phyloP scores from a whole-genome alignment of 257 asterid species.

The Ajuga chamaepitys region DNA sequence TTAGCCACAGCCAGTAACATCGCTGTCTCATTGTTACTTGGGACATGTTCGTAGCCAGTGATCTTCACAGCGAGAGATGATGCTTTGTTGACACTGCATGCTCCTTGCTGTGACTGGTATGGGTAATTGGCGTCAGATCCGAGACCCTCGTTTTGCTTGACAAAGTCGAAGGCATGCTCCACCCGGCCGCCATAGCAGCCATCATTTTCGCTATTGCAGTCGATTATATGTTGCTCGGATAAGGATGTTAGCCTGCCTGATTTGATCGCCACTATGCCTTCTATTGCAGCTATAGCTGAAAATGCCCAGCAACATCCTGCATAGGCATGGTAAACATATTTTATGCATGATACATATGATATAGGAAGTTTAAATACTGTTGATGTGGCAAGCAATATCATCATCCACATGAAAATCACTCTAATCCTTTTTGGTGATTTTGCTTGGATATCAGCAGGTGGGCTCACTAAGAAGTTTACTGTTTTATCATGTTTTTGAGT shows the following conservation, averaged over 20 bases:
- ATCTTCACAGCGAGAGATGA: conserved; percentile 12
- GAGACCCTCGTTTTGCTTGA: conserved; percentile 10
- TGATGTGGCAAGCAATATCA: too few relatives aligned
- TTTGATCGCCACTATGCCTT: conserved; percentile 19
- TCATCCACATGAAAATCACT: too few relatives aligned
- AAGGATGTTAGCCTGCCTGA: conserved; percentile 13
- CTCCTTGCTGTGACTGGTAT: conserved; percentile 2
- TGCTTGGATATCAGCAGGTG: too few relatives aligned
- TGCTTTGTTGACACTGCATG: conserved; percentile 2
- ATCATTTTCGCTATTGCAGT: conserved; percentile 15
- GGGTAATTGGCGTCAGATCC: conserved; percentile 23
- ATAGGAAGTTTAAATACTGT: too few relatives aligned
- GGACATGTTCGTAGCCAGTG: conserved; percentile 3
- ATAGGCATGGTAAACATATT: not conserved
- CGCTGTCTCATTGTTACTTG: conserved; percentile 1
- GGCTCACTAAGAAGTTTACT: too few relatives aligned
- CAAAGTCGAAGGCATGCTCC: conserved; percentile 17
- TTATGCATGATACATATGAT: too few relatives aligned
- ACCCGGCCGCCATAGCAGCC: conserved; percentile 19
- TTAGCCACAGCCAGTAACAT: conserved; percentile 17
- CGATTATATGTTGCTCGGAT: conserved; percentile 27
- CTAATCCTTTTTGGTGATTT: too few relatives aligned
- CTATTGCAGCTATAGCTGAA: conserved; percentile 26
- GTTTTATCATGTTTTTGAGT: too few relatives aligned
- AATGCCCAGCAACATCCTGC: conserved; percentile 36